phyloP scores from a whole-genome alignment of 2,329 filamentous ascomycete genomes.

The Aspergillus clavatus region DNA sequence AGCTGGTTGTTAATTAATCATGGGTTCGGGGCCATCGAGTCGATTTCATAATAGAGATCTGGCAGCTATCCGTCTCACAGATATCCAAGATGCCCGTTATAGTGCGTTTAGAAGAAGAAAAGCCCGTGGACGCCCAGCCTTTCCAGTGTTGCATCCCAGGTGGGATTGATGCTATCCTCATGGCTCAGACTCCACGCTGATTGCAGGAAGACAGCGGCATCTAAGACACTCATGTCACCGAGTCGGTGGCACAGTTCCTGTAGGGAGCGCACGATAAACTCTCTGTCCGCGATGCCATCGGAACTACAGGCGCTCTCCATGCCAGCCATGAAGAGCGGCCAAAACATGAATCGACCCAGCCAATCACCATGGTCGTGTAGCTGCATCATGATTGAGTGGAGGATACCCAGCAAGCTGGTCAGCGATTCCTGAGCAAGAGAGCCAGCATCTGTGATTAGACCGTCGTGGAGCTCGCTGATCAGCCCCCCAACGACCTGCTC shows the following conservation, averaged over 20 bases:
- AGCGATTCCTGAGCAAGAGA: neutral
- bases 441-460: neutral
- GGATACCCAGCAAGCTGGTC: neutral
- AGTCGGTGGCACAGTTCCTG: neutral
- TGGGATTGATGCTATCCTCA: neutral
- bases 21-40: too few species aligned
- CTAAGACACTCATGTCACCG: neutral
- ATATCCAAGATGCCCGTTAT: too few species aligned
- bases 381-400: neutral
- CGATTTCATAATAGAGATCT: too few species aligned
- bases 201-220: neutral
- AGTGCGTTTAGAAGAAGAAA: neutral
- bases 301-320: neutral
- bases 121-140: neutral
- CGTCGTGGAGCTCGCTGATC: neutral
- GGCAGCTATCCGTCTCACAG: too few species aligned
- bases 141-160: neutral
- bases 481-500: neutral
- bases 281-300: neutral
- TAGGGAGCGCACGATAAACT: neutral
- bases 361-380: neutral
- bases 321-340: neutral
- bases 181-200: neutral
- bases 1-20: too few species aligned
- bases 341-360: neutral